These are phyloP conservation scores for Colletotrichum ledebouriae DNA, from an alignment of 2,329 filamentous ascomycete genomes.

Conservation along the genomic window DNA sequence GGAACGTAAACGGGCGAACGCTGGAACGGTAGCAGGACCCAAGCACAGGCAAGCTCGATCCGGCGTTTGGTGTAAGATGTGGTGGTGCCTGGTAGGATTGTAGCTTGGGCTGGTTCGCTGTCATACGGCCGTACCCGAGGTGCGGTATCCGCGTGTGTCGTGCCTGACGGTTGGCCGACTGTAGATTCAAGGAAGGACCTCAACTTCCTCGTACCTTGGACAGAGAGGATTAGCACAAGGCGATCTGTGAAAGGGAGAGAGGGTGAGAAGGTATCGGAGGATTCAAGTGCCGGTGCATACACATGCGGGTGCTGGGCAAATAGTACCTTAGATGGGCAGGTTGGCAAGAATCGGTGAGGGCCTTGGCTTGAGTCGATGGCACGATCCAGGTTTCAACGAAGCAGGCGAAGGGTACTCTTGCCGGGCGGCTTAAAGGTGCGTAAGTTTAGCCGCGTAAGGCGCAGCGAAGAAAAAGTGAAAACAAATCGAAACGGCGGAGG, in stretches of 20 bases:
- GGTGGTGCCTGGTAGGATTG: neutral
- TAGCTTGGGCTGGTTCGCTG: neutral
- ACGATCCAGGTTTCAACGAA: neutral
- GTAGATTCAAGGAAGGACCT: neutral
- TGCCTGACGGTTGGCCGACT: slow-evolving; percentile 6
- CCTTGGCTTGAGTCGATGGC: neutral
- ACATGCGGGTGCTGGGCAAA: slow-evolving; percentile 5
- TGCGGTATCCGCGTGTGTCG: slow-evolving; percentile 23
- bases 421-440: neutral
- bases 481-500: slow-evolving; percentile 17
- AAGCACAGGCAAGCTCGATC: slow-evolving; percentile 15
- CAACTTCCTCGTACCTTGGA: too few relatives aligned
- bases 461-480: slow-evolving; percentile 22
- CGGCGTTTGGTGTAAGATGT: slow-evolving; percentile 9
- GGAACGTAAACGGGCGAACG: slow-evolving; percentile 17
- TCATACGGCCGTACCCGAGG: slow-evolving; percentile 29
- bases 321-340: too few relatives aligned
- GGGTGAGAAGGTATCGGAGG: slow-evolving; percentile 1
- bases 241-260: neutral
- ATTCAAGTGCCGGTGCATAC: slow-evolving; percentile 12
- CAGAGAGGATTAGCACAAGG: too few relatives aligned
- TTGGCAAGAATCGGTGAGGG: neutral
- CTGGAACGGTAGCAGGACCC: slow-evolving; percentile 1
- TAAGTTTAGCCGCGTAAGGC: slow-evolving; percentile 7
- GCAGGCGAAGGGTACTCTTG: neutral